These are phyloP conservation scores for Monosporozyma servazzii DNA, from an alignment of 805 yeast species.

Conservation along the genomic window DNA sequence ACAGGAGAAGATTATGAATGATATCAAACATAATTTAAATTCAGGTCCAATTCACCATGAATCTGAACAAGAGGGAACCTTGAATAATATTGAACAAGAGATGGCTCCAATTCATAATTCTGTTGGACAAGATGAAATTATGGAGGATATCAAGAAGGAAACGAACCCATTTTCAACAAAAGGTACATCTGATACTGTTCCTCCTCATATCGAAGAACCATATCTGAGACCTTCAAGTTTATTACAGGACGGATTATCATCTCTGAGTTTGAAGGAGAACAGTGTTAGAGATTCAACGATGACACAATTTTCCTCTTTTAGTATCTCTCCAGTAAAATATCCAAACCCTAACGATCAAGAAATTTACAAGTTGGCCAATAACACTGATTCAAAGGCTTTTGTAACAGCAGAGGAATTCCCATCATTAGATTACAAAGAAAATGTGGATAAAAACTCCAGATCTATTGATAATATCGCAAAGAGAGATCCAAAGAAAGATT, in stretches of 20 bases:
- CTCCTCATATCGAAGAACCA: slow-evolving; percentile 4
- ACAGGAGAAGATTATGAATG: slow-evolving; percentile 7
- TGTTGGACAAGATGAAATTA: slow-evolving; percentile 9
- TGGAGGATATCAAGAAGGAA: slow-evolving; percentile 4
- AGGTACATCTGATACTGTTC: neutral
- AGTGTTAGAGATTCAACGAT: slow-evolving; percentile 14
- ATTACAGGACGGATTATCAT: slow-evolving; percentile 15
- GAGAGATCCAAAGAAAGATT: neutral
- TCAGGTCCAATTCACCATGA: slow-evolving; percentile 6
- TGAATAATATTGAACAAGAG: slow-evolving; percentile 3
- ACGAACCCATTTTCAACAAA: slow-evolving; percentile 4
- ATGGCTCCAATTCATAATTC: slow-evolving; percentile 4
- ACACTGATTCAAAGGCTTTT: slow-evolving; percentile 20
- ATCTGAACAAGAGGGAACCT: slow-evolving; percentile 9
- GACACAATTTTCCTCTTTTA: slow-evolving; percentile 19
- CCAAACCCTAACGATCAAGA: neutral
- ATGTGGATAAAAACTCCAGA: neutral
- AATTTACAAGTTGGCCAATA: slow-evolving; percentile 21
- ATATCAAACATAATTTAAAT: slow-evolving; percentile 4
- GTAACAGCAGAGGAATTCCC: slow-evolving; percentile 25
- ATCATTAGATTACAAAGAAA: neutral
- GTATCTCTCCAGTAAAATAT: slow-evolving; percentile 18
- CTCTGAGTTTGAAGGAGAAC: slow-evolving; percentile 9
- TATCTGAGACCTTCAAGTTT: slow-evolving; percentile 16
- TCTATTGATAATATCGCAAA: neutral